A percentile compares a stretch with the other conserved stretches of the same genome.
Conservation (phyloP, 2,329 filamentous ascomycete species). For the Saccharata proteae region DNA sequence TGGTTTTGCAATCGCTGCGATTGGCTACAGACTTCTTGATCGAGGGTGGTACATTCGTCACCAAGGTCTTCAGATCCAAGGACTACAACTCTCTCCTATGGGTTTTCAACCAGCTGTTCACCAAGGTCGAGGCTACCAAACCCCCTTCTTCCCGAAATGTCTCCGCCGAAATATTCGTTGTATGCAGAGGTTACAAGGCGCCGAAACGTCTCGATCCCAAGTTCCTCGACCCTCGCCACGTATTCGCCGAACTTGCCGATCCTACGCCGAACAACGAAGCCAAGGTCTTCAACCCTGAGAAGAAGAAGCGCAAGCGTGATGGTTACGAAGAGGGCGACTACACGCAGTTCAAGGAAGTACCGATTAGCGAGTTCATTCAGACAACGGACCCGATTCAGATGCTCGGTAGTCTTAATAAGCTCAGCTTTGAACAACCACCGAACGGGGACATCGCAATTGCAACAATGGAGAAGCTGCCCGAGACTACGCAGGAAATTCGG, state of each 20-base stretch:
- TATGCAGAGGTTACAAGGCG: constrained; percentile 89
- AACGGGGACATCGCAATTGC: constrained; percentile 74
- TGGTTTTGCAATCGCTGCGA: constrained; percentile 82
- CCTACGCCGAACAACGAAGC: constrained; percentile 90
- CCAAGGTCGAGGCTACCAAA: constrained; percentile 92
- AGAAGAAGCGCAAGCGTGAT: constrained; percentile 94
- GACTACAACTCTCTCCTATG: constrained; percentile 93
- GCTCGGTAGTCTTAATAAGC: constrained; percentile 70
- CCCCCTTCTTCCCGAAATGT: constrained; percentile 92
- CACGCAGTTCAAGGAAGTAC: constrained; percentile 78
- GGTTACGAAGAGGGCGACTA: constrained; percentile 96
- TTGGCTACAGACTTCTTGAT: constrained; percentile 86
- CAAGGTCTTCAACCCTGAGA: constrained; percentile 93
- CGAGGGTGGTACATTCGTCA: constrained; percentile 86
- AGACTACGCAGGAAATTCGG: constrained; percentile 74
- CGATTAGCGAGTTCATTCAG: constrained; percentile 88
- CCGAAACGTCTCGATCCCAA: constrained; percentile 87
- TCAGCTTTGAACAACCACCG: constrained; percentile 68
- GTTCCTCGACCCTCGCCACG: constrained; percentile 76
- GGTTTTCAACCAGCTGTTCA: constrained; percentile 96
- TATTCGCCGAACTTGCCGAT: constrained; percentile 84
- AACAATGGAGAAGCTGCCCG: constrained; percentile 71
- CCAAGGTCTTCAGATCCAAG: constrained; percentile 94
- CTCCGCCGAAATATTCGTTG: constrained; percentile 96
- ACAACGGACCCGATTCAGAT: constrained; percentile 88